phyloP scores from a whole-genome alignment of 2,329 filamentous ascomycete genomes.

The Colletotrichum gloeosporioides region DNA sequence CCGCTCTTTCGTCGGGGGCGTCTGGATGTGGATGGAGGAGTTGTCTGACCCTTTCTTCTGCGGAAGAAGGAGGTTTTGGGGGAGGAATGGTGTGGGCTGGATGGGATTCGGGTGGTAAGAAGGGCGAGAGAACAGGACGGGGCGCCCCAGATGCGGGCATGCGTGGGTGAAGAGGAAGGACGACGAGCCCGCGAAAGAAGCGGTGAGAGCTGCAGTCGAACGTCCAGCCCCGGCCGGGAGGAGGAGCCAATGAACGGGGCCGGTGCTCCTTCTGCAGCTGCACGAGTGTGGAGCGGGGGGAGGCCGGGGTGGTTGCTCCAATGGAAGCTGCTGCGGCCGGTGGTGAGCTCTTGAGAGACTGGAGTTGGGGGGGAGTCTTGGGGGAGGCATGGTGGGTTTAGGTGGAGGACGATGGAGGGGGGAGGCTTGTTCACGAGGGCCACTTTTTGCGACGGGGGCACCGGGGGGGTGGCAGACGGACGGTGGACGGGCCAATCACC shows the following conservation, averaged over 20 bases:
- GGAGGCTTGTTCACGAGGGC: conserved; percentile 20
- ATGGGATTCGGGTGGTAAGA: conserved; percentile 17
- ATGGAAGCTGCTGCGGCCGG: conserved; percentile 13
- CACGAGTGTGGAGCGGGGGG: conserved; percentile 24
- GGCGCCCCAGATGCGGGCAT: conserved; percentile 21
- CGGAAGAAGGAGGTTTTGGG: conserved; percentile 11
- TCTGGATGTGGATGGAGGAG: conserved; percentile 8
- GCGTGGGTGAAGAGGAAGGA: conserved; percentile 24
- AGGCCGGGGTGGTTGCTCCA: conserved; percentile 1
- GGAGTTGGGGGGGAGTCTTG: neutral
- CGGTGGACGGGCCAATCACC: conserved; percentile 21
- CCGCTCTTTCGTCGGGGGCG: conserved; percentile 43
- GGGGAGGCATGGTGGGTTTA: neutral
- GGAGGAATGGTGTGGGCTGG: conserved; percentile 6
- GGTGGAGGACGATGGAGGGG: neutral
- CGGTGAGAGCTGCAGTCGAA: conserved; percentile 32
- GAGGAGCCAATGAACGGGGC: conserved; percentile 28
- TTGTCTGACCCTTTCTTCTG: neutral
- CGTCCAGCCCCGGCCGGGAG: conserved; percentile 30
- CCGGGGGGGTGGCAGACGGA: neutral
- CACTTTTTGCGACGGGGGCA: neutral
- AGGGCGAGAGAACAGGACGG: conserved; percentile 15
- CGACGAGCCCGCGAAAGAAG: conserved; percentile 29
- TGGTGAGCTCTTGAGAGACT: conserved; percentile 8
- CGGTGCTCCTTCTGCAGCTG: conserved; percentile 22